Base-by-base conservation (phyloP, 208 protist genomes). In the Trypanosoma platydactyli region DNA sequence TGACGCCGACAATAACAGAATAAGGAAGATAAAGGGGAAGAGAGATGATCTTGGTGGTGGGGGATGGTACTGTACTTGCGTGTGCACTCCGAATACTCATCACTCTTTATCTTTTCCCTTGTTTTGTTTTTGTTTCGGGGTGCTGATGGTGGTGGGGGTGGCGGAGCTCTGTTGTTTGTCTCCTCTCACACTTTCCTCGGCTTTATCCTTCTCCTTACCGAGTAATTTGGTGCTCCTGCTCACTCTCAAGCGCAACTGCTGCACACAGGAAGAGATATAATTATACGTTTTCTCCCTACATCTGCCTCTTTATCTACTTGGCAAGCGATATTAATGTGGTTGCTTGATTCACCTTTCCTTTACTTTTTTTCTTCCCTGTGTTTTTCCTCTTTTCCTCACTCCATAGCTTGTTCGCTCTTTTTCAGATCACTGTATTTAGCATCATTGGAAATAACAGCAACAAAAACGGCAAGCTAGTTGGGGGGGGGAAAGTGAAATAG, bases 171-270 rank as follows among this genome's bases (percentile, higher is more conserved):
- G 27, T 52, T 41, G 7, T 49, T 62, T 62, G 38, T 62, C 25
- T 62, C 44, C 24, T 40, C 1, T 18, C 24, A 5, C 29, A 41
- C 51, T 48, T 20, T 42, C 45, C 5, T 57, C 6, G 15, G 13
- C 22, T 3, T 4, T 18, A 16, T 41, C 52, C 7, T 51, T 63
- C 27, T 53, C 57, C 38, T 35, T 55, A 20, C 45, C 59, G 59
- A 64, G 45, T 64, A 64, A 64, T 13, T 64, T 64, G 59, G 16
- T 55, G 27, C n/a, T 44, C 3, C 41, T 56, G 25, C 33, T 42
- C 41, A 15, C 11, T 49, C n/a, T 63, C 30, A n/a, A 52, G 57
- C 38, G 44, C 27, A 6, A 18, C 6, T 50, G 45, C 5, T 6
- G 53, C 15, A 22, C 53, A 58, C 53, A 58, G 12, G 6, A 3